Percentiles rank a stretch among this genome's conserved stretches.
phyloP scores from a whole-genome alignment of 768 basidiomycete species.

The Leccinum subgranulosum region DNA sequence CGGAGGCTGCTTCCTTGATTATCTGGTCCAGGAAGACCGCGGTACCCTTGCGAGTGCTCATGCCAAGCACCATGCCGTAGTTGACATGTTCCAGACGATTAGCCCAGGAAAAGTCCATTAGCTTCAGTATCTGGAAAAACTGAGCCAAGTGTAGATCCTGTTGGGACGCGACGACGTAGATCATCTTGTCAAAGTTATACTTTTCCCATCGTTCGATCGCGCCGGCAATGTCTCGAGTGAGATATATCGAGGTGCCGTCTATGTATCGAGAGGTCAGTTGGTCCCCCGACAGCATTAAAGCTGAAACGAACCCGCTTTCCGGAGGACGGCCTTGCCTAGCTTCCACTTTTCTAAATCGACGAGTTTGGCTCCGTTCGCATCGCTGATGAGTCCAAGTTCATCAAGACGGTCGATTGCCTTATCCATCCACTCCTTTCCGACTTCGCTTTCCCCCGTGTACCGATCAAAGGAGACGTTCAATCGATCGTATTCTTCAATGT shows the following conservation, averaged over 20 bases:
- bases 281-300: too few relatives aligned
- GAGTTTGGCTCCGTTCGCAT: slow-evolving; percentile 77
- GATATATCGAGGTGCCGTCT: slow-evolving; percentile 94
- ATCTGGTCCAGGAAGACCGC: slow-evolving; percentile 95
- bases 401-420: slow-evolving; percentile 66
- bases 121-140: slow-evolving; percentile 88
- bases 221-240: slow-evolving; percentile 93
- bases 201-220: slow-evolving; percentile 90
- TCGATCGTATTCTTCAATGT: slow-evolving; percentile 81
- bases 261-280: not conserved
- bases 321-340: slow-evolving; percentile 84
- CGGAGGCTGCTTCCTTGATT: slow-evolving; percentile 78
- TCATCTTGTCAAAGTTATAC: slow-evolving; percentile 90
- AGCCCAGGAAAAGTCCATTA: slow-evolving; percentile 91
- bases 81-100: slow-evolving; percentile 81
- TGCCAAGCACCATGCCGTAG: slow-evolving; percentile 89
- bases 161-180: slow-evolving; percentile 87
- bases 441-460: slow-evolving; percentile 87
- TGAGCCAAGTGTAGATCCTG: slow-evolving; percentile 87
- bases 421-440: slow-evolving; percentile 70
- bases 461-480: slow-evolving; percentile 90
- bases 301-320: slow-evolving; percentile 66
- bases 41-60: slow-evolving; percentile 92
- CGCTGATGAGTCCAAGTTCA: slow-evolving; percentile 71
- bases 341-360: slow-evolving; percentile 89